Conservation (phyloP, 148 eudicot species). For the Bassia scoparia region DNA sequence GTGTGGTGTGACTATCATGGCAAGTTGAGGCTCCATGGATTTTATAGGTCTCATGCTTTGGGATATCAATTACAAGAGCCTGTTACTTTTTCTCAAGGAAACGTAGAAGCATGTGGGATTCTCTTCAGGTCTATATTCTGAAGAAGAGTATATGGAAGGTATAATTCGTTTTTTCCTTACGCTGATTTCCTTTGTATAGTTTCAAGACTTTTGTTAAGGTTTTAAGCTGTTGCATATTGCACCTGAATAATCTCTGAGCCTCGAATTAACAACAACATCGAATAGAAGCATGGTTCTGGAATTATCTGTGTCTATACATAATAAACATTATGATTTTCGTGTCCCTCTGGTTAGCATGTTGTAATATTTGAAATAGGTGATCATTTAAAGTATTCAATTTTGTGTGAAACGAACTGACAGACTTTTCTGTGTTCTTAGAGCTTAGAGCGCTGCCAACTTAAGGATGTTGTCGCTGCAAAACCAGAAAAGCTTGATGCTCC, state of each 20-base stretch:
- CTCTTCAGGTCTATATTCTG: conserved; percentile 69
- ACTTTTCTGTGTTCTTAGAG: conserved; percentile 39
- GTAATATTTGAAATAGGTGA: no score
- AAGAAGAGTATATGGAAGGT: conserved; percentile 98
- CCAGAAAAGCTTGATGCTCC: conserved; percentile 30
- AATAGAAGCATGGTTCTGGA: no score
- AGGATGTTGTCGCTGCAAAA: conserved; percentile 83
- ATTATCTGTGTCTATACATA: no score
- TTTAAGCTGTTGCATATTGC: not conserved
- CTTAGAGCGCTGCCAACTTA: conserved; percentile 90
- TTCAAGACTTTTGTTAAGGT: no score
- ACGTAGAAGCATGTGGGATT: conserved; percentile 91
- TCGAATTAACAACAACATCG: no score
- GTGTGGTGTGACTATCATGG: conserved; percentile 70
- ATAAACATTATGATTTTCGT: no score
- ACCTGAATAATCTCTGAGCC: not conserved
- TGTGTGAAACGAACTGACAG: not conserved
- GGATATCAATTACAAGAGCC: conserved; percentile 98
- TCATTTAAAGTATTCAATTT: no score
- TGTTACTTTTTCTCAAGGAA: conserved; percentile 92
- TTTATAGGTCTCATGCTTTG: conserved; percentile 93
- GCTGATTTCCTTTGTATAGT: not conserved
- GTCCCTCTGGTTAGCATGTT: no score
- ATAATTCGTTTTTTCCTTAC: not conserved
- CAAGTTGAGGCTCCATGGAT: conserved; percentile 78